A percentile compares a stretch with the other conserved stretches of the same genome.
phyloP scores from a whole-genome alignment of 306 rosid genomes.

The Cucumis melo region DNA sequence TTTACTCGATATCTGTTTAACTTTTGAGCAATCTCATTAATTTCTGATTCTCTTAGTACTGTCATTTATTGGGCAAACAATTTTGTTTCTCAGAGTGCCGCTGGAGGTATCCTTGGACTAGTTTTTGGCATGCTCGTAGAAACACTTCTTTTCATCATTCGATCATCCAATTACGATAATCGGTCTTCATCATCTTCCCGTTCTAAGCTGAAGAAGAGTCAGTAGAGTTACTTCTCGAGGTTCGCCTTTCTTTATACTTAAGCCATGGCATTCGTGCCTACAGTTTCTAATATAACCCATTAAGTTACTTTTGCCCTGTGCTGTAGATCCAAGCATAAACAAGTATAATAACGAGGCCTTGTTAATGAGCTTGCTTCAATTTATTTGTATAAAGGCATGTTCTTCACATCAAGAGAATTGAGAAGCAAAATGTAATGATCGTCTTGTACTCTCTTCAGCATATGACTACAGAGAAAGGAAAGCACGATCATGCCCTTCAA shows the following conservation, averaged over 20 bases:
- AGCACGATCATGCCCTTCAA: not conserved
- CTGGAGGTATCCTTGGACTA: slow-evolving; percentile 83
- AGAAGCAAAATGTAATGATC: not conserved
- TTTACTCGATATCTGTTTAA: not conserved
- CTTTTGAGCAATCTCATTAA: not conserved
- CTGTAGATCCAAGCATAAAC: not conserved
- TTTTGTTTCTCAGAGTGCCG: slow-evolving; percentile 49
- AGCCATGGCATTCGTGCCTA: not conserved
- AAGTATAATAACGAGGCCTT: not conserved
- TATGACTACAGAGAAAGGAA: not conserved
- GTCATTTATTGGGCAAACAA: not conserved
- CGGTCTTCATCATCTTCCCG: slow-evolving; percentile 31
- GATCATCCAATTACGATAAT: slow-evolving; percentile 26
- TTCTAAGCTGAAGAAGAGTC: slow-evolving; percentile 53
- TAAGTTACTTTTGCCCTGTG: not conserved
- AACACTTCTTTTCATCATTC: slow-evolving; percentile 75
- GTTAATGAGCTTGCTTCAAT: not conserved
- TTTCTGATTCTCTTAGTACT: not conserved
- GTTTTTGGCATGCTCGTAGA: slow-evolving; percentile 83
- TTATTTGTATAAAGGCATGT: not conserved
- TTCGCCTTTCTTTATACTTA: not conserved
- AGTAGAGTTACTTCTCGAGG: slow-evolving; percentile 16
- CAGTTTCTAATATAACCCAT: not conserved
- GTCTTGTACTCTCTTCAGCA: no score
- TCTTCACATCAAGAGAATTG: not conserved